phyloP scores from a whole-genome alignment of 73 alveolate genomes.

The Halteria grandinella region DNA sequence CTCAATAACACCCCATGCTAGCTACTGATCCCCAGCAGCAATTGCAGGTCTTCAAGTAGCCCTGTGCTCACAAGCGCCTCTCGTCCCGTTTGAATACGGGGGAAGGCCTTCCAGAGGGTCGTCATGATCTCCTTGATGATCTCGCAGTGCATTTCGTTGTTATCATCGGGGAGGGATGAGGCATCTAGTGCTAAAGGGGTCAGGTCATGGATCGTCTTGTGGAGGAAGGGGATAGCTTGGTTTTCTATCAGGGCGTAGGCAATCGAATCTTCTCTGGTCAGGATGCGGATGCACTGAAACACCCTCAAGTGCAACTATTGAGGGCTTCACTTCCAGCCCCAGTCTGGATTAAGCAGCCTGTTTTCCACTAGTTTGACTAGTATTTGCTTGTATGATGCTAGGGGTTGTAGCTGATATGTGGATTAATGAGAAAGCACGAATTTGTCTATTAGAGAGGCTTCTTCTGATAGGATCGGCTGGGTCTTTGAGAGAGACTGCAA shows the following conservation, averaged over 20 bases:
- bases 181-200: constrained; percentile 46
- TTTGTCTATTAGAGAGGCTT: constrained; percentile 62
- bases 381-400: constrained; percentile 36
- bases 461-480: constrained; percentile 64
- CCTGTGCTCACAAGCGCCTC: constrained; percentile 2
- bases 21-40: constrained; percentile 65
- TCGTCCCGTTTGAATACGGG: not conserved
- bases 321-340: constrained; percentile 19
- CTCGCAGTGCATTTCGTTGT: constrained; percentile 57
- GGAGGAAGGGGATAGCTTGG: constrained; percentile 62
- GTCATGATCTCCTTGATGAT: constrained; percentile 58
- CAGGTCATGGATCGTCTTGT: constrained; percentile 18
- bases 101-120: constrained; percentile 50
- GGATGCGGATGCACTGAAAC: constrained; percentile 63
- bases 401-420: constrained; percentile 47
- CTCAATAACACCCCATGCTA: constrained; percentile 63
- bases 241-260: constrained; percentile 32
- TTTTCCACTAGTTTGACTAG: constrained; percentile 53
- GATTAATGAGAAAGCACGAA: constrained; percentile 54
- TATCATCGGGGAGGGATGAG: too few relatives aligned
- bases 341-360: constrained; percentile 45
- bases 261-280: constrained; percentile 66
- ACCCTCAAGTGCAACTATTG: constrained; percentile 48
- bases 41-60: constrained; percentile 52
- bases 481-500: constrained; percentile 55